Evolutionary conservation across 176 grass and related monocot species (phyloP).

Genomic region (Dactylis glomerata): DNA sequence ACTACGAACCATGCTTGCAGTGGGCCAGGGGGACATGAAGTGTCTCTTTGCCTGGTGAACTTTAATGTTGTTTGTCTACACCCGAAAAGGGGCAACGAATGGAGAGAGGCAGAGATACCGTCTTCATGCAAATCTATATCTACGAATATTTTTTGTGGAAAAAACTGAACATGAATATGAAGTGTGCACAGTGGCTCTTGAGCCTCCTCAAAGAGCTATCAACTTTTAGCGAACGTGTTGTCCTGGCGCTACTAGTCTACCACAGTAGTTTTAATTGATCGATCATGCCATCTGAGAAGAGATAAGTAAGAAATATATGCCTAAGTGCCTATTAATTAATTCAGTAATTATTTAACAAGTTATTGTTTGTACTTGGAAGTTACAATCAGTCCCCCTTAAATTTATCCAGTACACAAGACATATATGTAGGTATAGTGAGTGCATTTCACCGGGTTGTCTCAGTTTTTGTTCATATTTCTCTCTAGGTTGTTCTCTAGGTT

Average conservation of each 20-base stretch:
- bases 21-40: slow-evolving; percentile 6
- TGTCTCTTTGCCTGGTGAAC: slow-evolving; percentile 41
- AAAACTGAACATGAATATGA: neutral
- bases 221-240: neutral
- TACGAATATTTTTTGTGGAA: neutral
- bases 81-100: neutral
- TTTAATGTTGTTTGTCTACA: slow-evolving; percentile 54
- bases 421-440: too few relatives aligned
- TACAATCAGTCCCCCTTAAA: too few relatives aligned
- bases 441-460: too few relatives aligned
- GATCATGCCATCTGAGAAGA: neutral
- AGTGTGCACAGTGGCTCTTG: neutral
- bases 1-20: neutral
- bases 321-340: too few relatives aligned
- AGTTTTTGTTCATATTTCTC: too few relatives aligned
- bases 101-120: slow-evolving; percentile 11
- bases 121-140: slow-evolving; percentile 17
- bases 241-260: neutral
- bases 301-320: neutral
- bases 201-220: slow-evolving; percentile 17
- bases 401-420: too few relatives aligned
- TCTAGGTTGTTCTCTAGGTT: too few relatives aligned
- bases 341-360: too few relatives aligned
- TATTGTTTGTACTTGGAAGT: too few relatives aligned
- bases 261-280: neutral